Conservation (phyloP, 2,329 filamentous ascomycete species). For the Aureobasidium mangrovei region DNA sequence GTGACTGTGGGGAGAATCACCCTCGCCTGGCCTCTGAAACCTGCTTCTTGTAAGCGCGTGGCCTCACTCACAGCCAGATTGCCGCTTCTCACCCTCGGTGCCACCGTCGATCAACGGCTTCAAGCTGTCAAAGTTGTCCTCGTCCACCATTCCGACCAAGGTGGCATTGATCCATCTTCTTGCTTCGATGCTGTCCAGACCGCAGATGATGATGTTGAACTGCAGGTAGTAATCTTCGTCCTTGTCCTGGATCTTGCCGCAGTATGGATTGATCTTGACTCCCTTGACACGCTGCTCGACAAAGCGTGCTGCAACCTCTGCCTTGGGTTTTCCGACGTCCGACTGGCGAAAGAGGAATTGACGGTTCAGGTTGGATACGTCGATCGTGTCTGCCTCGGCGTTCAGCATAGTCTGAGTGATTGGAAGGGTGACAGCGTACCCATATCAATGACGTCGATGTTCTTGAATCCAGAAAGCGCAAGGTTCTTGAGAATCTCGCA, state of each 20-base stretch:
- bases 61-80: not conserved
- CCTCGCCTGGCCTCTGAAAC: slow-evolving; percentile 93
- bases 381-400: slow-evolving; percentile 64
- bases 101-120: slow-evolving; percentile 95
- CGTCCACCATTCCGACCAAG: slow-evolving; percentile 81
- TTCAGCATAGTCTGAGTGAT: not conserved
- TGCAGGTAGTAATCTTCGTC: slow-evolving; percentile 96
- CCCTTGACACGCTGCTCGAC: slow-evolving; percentile 84
- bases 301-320: slow-evolving; percentile 83
- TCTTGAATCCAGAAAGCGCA: slow-evolving; percentile 87
- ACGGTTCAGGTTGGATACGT: slow-evolving; percentile 94
- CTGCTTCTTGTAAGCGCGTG: slow-evolving; percentile 30
- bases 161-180: slow-evolving; percentile 98
- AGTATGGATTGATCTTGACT: slow-evolving; percentile 87
- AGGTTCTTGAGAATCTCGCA: slow-evolving; percentile 97
- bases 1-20: slow-evolving; percentile 88
- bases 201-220: slow-evolving; percentile 88
- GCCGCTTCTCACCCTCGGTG: slow-evolving; percentile 60
- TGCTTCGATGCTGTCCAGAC: slow-evolving; percentile 92
- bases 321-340: slow-evolving; percentile 90
- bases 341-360: slow-evolving; percentile 90
- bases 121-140: slow-evolving; percentile 69
- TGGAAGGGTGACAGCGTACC: slow-evolving; percentile 41
- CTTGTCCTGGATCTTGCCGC: slow-evolving; percentile 92
- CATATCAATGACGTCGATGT: slow-evolving; percentile 99